Conservation (phyloP, 345 rosid genomes). For the Eucalyptus shirleyi region DNA sequence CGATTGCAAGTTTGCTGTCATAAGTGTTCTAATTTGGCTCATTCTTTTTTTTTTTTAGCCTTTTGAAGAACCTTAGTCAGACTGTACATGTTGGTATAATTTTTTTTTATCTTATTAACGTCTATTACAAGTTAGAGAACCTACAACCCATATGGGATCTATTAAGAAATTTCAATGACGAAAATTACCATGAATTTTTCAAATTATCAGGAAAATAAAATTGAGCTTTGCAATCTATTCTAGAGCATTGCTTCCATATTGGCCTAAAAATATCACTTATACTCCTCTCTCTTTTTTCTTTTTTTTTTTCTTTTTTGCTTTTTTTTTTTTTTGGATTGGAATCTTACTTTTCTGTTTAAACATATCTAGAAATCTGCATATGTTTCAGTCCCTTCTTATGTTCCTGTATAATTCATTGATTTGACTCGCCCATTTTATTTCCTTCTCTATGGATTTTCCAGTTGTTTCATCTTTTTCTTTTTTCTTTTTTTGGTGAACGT, state of each 20-base stretch:
- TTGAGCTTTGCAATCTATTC: neutral
- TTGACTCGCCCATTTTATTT: no score
- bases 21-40: neutral
- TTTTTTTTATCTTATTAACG: neutral
- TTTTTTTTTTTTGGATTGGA: no score
- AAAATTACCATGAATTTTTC: neutral
- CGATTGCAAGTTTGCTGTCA: rapidly evolving
- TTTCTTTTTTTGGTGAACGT: neutral
- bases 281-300: no score
- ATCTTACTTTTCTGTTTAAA: no score
- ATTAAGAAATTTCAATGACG: neutral
- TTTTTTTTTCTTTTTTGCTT: no score
- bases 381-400: no score
- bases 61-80: neutral
- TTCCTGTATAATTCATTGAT: no score
- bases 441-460: no score
- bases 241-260: neutral
- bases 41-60: neutral
- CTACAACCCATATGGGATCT: neutral
- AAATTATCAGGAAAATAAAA: neutral
- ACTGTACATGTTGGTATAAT: neutral
- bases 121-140: neutral
- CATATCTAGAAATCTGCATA: no score
- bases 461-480: no score
- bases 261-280: neutral